Evolutionary conservation across 2,329 filamentous ascomycete species (phyloP), one percentile per base, ranked within the genome.

Genomic region (Pseudogymnoascus sp.): DNA sequence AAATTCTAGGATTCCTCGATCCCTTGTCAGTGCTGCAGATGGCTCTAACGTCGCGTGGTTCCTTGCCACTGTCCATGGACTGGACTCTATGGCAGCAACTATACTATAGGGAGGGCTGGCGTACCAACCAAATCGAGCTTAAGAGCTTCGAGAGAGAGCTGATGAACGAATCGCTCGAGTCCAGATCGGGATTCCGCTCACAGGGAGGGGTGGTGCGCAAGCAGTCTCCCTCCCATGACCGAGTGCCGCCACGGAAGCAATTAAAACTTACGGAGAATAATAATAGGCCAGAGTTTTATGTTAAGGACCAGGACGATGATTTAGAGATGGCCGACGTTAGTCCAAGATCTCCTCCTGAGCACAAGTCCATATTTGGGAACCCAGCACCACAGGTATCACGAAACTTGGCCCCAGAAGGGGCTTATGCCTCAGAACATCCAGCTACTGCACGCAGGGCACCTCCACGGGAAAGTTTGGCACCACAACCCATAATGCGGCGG

Each of bases 41-140:
- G 2, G 91, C 91, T 0, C 83, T 85, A 50, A 86, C 91, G 14
- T 97, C 91, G 37, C 86, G 87, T 56, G 81, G 86, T 67, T 99
- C 95, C 93, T 88, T 93, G 66, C 82, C 84, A 16, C 81, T 95
- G 16, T 88, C 93, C 5, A 77, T 92, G 61, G 95, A 99, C 74
- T 85, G 90, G 36, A 89, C 89, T 66, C 78, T 97, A 28, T 99
- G 95, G 95, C 88, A 91, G 72, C 82, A 85, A 12, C 77, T 96
- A 12, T 99, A 96, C 75, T 82, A 87, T 37, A 77, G 87, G 6
- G 93, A 97, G 77, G 95, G 95, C 5, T 99, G 95, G 90, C 86
- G 86, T 67, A 84, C 89, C 5, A 81, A 93, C 66, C 76, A 78
- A 6, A 76, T 79, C 8, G 89, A 91, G 68, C 85, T 96, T 28